A percentile compares a stretch with the other conserved stretches of the same genome.
phyloP scores from a whole-genome alignment of 108 stramenopile genomes.

The Schizochytrium sp. region DNA sequence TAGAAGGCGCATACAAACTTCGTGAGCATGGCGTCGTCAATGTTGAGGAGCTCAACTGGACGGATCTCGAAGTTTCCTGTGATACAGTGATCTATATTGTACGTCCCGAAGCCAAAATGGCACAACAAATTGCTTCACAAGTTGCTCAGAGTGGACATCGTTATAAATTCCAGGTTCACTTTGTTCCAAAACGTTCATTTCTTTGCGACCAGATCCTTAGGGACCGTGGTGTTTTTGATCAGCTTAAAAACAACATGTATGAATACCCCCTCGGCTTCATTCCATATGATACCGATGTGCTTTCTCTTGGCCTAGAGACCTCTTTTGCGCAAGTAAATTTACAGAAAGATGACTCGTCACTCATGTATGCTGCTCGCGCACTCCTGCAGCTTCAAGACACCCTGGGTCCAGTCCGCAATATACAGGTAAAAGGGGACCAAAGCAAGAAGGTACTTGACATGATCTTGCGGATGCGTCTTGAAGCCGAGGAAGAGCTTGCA shows the following conservation, averaged over 20 bases:
- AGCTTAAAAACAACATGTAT: slow-evolving; percentile 40
- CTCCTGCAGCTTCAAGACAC: slow-evolving; percentile 60
- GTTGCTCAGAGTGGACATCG: neutral
- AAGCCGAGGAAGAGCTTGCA: slow-evolving; percentile 54
- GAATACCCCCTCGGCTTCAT: slow-evolving; percentile 56
- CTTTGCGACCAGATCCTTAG: slow-evolving; percentile 48
- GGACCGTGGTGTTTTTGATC: slow-evolving; percentile 33
- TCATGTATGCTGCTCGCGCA: slow-evolving; percentile 57
- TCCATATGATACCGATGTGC: slow-evolving; percentile 53
- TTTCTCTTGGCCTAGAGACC: slow-evolving; percentile 43
- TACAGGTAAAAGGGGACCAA: slow-evolving; percentile 56
- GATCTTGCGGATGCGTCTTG: slow-evolving; percentile 44
- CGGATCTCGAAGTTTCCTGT: slow-evolving; percentile 53
- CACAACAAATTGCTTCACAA: slow-evolving; percentile 33
- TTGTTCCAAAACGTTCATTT: slow-evolving; percentile 49
- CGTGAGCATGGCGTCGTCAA: slow-evolving; percentile 54
- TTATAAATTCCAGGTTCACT: slow-evolving; percentile 28
- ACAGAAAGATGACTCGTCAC: slow-evolving; percentile 47
- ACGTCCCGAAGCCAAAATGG: slow-evolving; percentile 32
- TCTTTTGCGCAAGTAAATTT: slow-evolving; percentile 54
- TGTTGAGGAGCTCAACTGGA: slow-evolving; percentile 55
- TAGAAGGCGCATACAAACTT: slow-evolving; percentile 31
- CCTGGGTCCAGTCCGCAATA: slow-evolving; percentile 28
- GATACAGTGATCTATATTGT: slow-evolving; percentile 47
- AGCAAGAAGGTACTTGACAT: slow-evolving; percentile 62